These are phyloP conservation scores for Leucosporidium scottii DNA, from an alignment of 768 basidiomycete species.

Conservation along the genomic window DNA sequence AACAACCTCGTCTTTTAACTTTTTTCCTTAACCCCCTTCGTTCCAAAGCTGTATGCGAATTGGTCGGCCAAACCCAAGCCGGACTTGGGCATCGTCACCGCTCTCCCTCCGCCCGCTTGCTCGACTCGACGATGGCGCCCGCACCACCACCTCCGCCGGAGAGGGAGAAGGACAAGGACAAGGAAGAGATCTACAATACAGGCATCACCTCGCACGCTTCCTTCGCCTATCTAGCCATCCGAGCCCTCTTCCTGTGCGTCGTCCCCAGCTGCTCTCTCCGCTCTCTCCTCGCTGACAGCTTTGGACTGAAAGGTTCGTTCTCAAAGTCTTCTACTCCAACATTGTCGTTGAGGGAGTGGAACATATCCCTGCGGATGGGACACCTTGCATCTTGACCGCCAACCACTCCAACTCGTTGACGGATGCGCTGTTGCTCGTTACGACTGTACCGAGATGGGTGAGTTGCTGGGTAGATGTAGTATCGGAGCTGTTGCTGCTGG, in stretches of 20 bases:
- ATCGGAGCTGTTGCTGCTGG: neutral
- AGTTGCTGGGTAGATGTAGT: slow-evolving; percentile 23
- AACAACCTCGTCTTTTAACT: neutral
- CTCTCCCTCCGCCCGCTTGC: no score
- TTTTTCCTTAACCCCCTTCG: neutral
- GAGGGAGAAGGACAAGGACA: no score
- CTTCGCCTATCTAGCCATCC: slow-evolving; percentile 20
- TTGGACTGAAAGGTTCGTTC: slow-evolving; percentile 51
- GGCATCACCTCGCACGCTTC: slow-evolving; percentile 3
- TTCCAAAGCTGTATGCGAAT: no score
- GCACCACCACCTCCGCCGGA: no score
- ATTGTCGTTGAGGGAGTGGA: slow-evolving; percentile 61
- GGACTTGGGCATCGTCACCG: no score
- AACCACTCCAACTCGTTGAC: slow-evolving; percentile 83
- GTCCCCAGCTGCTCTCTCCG: neutral
- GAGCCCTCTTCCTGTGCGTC: slow-evolving; percentile 22
- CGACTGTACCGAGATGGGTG: slow-evolving; percentile 64
- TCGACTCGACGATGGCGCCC: no score
- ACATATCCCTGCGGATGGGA: neutral
- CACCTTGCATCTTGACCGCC: slow-evolving; percentile 64
- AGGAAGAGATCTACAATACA: no score
- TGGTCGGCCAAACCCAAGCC: no score
- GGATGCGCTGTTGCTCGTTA: slow-evolving; percentile 70
- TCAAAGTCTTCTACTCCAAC: slow-evolving; percentile 83
- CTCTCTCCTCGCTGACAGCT: neutral